phyloP scores from a whole-genome alignment of 371 early-diverging fungal genomes.

The Apophysomyces sp. region DNA sequence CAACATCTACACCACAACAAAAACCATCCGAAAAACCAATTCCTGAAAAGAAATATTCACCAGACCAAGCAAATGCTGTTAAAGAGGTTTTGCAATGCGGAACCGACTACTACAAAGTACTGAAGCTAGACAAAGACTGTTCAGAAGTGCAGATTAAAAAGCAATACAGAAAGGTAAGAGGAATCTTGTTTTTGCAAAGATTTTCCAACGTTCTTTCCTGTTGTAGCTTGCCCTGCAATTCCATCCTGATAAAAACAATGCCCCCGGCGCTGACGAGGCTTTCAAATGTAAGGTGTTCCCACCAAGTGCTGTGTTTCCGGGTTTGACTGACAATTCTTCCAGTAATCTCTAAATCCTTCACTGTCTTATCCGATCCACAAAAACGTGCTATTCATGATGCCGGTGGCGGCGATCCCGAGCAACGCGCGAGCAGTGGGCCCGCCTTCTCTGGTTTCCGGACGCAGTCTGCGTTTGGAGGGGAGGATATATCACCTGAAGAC shows the following conservation, averaged over 20 bases:
- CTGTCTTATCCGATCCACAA: conserved; percentile 82
- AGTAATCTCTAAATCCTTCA: conserved; percentile 91
- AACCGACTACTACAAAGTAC: conserved; percentile 84
- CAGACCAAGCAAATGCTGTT: conserved; percentile 81
- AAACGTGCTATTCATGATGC: conserved; percentile 88
- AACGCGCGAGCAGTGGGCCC: conserved; percentile 22
- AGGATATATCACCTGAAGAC: conserved; percentile 93
- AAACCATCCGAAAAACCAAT: conserved; percentile 3
- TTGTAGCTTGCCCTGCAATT: conserved; percentile 88
- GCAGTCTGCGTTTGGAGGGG: conserved; percentile 41
- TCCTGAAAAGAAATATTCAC: conserved; percentile 65
- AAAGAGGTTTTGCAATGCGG: conserved; percentile 70
- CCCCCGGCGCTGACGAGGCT: conserved; percentile 97
- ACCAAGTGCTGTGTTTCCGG: not conserved
- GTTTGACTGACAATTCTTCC: not conserved
- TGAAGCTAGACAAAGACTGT: conserved; percentile 84
- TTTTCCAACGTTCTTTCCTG: not conserved
- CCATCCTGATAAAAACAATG: conserved; percentile 97
- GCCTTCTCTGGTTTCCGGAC: conserved; percentile 9
- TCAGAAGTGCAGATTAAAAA: conserved; percentile 91
- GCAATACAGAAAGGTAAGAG: conserved; percentile 89
- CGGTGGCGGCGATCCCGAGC: conserved; percentile 73
- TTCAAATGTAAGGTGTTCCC: conserved; percentile 74
- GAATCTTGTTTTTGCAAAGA: not conserved
- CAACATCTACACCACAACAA: conserved; percentile 13